Percentiles rank a stretch among this genome's conserved stretches.
Evolutionary conservation across 257 asterid species (phyloP).

Genomic region (Datura wrightii): DNA sequence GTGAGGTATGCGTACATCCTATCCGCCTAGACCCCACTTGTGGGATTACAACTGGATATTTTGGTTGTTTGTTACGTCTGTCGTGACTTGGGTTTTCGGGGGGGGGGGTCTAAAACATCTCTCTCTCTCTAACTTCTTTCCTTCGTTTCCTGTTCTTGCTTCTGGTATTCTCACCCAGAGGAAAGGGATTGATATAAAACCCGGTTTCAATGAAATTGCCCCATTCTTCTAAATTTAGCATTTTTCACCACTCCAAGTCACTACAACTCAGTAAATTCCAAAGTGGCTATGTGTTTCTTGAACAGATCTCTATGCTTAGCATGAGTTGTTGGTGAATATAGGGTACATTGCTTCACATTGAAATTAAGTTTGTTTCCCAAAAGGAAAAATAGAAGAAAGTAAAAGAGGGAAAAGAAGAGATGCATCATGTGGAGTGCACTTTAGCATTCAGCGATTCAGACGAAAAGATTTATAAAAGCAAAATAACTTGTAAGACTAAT

Average conservation of each 20-base stretch:
- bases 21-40: too few relatives aligned
- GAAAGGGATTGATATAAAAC: not conserved
- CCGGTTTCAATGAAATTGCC: not conserved
- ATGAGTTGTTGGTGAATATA: slow-evolving; percentile 20
- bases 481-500: not conserved
- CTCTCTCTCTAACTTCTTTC: not conserved
- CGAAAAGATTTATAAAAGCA: slow-evolving; percentile 7
- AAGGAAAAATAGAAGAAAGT: not conserved
- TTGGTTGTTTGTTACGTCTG: too few relatives aligned
- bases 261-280: slow-evolving; percentile 19
- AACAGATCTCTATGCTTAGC: not conserved
- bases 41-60: too few relatives aligned
- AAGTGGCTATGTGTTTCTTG: not conserved
- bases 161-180: not conserved
- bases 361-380: not conserved
- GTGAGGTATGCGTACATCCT: too few relatives aligned
- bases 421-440: slow-evolving; percentile 2
- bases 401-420: not conserved
- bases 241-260: not conserved
- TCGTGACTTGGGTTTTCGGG: too few relatives aligned
- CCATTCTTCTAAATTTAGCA: not conserved
- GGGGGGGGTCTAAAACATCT: too few relatives aligned
- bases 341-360: not conserved
- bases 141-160: not conserved
- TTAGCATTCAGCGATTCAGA: not conserved